A percentile compares a stretch with the other conserved stretches of the same genome.
Evolutionary conservation across 2,329 filamentous ascomycete species (phyloP).

Genomic region (Mycogone perniciosa): DNA sequence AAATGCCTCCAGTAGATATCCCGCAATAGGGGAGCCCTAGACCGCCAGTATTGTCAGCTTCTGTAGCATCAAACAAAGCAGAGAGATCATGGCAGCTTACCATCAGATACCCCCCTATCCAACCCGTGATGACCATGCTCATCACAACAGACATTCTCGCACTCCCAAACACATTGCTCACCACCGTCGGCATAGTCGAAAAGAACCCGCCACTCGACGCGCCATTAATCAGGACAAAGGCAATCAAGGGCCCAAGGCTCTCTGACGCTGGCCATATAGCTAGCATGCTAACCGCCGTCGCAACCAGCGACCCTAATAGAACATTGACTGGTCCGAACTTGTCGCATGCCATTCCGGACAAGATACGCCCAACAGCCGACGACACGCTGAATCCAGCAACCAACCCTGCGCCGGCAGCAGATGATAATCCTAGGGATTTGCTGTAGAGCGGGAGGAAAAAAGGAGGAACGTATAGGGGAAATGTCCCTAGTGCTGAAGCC

Average conservation of each 20-base stretch:
- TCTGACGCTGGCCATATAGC: constrained; percentile 55
- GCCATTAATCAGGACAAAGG: constrained; percentile 56
- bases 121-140: constrained; percentile 56
- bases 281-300: constrained; percentile 53
- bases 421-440: constrained; percentile 46
- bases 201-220: constrained; percentile 58
- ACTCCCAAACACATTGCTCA: constrained; percentile 53
- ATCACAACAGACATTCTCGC: constrained; percentile 49
- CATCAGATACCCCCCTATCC: constrained; percentile 55
- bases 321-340: constrained; percentile 49
- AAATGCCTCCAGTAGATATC: constrained; percentile 50
- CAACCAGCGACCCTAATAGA: constrained; percentile 41
- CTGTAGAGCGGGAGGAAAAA: constrained; percentile 56
- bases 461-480: constrained; percentile 54
- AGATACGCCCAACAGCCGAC: constrained; percentile 51
- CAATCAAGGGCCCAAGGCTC: constrained; percentile 45
- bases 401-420: constrained; percentile 48
- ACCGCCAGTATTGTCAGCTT: background rate
- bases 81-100: constrained; percentile 27
- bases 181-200: constrained; percentile 56
- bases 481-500: constrained; percentile 49
- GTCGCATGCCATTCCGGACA: constrained; percentile 49
- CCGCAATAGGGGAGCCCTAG: constrained; percentile 52
- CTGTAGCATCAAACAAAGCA: background rate
- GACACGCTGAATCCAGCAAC: constrained; percentile 57